Evolutionary conservation across 2,329 filamentous ascomycete genomes (phyloP).

Genomic region (Ceratocystis destructans): DNA sequence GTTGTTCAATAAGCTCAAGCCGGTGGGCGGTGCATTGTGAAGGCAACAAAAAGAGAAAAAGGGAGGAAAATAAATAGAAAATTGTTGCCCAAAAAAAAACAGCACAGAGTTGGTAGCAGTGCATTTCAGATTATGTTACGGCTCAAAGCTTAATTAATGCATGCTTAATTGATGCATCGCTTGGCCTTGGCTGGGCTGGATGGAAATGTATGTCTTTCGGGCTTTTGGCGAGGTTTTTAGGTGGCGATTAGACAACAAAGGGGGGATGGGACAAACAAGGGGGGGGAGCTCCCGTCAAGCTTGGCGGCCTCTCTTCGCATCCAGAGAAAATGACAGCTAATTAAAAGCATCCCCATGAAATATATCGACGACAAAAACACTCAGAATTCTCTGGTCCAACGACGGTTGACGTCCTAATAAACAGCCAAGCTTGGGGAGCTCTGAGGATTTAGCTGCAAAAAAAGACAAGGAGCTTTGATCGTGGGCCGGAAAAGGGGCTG

Average conservation of each 20-base stretch:
- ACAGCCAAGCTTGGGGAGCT: constrained; percentile 1
- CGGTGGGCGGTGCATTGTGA: neutral
- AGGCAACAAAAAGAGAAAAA: neutral
- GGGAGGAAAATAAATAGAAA: neutral
- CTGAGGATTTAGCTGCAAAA: neutral
- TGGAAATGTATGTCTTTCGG: neutral
- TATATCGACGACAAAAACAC: neutral
- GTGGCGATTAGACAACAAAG: neutral
- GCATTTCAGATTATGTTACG: neutral
- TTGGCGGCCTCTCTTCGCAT: neutral
- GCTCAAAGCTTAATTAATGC: constrained; percentile 8
- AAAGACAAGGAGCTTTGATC: neutral
- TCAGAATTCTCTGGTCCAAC: neutral
- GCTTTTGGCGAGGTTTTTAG: neutral
- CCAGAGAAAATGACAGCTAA: neutral
- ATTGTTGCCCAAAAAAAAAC: neutral
- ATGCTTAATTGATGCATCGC: constrained; percentile 7
- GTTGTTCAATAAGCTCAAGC: neutral
- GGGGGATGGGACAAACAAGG: neutral
- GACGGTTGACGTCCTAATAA: neutral
- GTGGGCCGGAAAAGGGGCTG: neutral
- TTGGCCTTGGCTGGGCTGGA: constrained; percentile 1
- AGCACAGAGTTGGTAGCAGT: neutral
- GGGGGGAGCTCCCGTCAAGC: too few species aligned
- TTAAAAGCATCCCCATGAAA: neutral